Percentiles rank a stretch among this genome's conserved stretches.
These are phyloP conservation scores for Cyberlindnera bimundalis DNA, from an alignment of 805 yeast species.

Conservation along the genomic window DNA sequence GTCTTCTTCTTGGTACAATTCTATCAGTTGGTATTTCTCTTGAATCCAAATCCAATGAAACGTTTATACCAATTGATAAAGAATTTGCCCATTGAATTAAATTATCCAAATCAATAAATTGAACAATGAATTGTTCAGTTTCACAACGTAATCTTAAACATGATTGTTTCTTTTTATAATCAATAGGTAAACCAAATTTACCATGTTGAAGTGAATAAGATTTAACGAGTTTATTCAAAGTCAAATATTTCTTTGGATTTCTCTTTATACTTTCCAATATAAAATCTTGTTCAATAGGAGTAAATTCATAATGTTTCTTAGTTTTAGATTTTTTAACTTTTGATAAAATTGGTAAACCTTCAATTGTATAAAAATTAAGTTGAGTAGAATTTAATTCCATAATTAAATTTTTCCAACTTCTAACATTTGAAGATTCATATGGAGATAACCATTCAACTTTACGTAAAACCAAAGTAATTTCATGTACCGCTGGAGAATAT, in stretches of 20 bases:
- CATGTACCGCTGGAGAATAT: slow-evolving; percentile 63
- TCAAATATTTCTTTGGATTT: slow-evolving; percentile 17
- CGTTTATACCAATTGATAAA: slow-evolving; percentile 70
- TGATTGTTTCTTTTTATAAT: slow-evolving; percentile 67
- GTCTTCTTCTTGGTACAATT: slow-evolving; percentile 75
- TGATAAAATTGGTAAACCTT: slow-evolving; percentile 29
- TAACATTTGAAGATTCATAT: slow-evolving; percentile 58
- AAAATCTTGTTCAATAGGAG: slow-evolving; percentile 26
- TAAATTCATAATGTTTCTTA: slow-evolving; percentile 24
- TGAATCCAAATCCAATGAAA: slow-evolving; percentile 69
- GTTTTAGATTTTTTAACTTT: slow-evolving; percentile 30
- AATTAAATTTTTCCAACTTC: slow-evolving; percentile 69
- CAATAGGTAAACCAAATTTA: slow-evolving; percentile 79
- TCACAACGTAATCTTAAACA: slow-evolving; percentile 78
- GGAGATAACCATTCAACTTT: slow-evolving; percentile 80
- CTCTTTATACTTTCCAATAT: slow-evolving; percentile 18
- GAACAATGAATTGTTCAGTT: slow-evolving; percentile 73
- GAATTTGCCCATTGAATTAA: slow-evolving; percentile 79
- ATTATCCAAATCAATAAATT: slow-evolving; percentile 57
- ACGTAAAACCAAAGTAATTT: slow-evolving; percentile 52
- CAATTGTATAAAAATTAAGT: slow-evolving; percentile 59
- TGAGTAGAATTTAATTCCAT: slow-evolving; percentile 86
- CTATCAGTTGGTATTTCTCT: slow-evolving; percentile 74
- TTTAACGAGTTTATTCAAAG: slow-evolving; percentile 38
- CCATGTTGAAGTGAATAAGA: slow-evolving; percentile 84